Percentiles rank a stretch among this genome's conserved stretches.
These are phyloP conservation scores for Brasenia schreberi DNA, from an alignment of 164 flowering plant species.

Conservation along the genomic window DNA sequence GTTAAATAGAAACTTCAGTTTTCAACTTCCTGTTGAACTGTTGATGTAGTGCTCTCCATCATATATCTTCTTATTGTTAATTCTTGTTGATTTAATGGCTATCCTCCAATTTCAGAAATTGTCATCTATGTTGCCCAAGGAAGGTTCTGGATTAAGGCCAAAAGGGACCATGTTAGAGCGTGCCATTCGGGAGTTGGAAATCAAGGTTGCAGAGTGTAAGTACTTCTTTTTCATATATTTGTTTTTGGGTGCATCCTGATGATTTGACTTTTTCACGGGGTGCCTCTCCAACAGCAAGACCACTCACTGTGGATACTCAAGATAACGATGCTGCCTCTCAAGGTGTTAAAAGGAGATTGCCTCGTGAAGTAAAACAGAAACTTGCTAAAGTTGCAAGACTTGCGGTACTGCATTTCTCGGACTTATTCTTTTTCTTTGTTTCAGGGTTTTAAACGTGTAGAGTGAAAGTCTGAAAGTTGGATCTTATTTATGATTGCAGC, in stretches of 20 bases:
- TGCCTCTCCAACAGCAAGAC: constrained; percentile 48
- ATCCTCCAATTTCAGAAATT: neutral
- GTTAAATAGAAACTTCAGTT: no score
- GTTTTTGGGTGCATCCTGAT: neutral
- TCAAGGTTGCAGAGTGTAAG: constrained; percentile 82
- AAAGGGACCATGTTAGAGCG: constrained; percentile 71
- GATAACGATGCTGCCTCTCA: constrained; percentile 68
- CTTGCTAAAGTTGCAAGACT: constrained; percentile 97
- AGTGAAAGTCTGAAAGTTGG: no score
- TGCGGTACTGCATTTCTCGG: constrained; percentile 41
- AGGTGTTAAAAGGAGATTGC: constrained; percentile 80
- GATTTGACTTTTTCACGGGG: neutral
- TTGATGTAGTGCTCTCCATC: neutral
- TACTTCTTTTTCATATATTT: neutral
- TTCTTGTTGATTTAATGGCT: neutral
- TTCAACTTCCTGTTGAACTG: neutral
- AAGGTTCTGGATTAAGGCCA: constrained; percentile 54
- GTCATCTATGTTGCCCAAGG: constrained; percentile 21
- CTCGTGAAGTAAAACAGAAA: constrained; percentile 83
- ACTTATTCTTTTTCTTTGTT: no score
- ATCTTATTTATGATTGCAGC: constrained; percentile 22
- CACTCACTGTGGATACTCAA: constrained; percentile 56
- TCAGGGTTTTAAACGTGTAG: no score
- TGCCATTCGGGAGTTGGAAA: constrained; percentile 82
- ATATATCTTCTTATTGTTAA: neutral